A percentile compares a stretch with the other conserved stretches of the same genome.
Conservation (phyloP, 176 grass and related monocot species). For the Stipa capillata region DNA sequence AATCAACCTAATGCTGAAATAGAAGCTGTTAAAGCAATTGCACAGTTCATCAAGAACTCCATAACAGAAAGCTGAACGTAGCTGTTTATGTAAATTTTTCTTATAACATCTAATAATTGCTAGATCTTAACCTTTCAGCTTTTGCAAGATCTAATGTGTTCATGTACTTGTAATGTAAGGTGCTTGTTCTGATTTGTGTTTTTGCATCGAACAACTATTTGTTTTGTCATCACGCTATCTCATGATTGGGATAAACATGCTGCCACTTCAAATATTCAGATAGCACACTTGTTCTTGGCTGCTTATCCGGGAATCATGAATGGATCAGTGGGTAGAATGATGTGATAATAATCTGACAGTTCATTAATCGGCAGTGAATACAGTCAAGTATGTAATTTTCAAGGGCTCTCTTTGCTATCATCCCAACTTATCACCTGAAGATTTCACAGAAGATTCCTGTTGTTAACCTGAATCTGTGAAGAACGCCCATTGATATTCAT, state of each 20-base stretch:
- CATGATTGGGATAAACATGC: neutral
- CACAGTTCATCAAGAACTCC: slow-evolving; percentile 45
- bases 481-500: neutral
- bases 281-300: neutral
- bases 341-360: neutral
- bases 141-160: slow-evolving; percentile 3
- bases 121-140: neutral
- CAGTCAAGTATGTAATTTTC: neutral
- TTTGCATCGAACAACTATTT: neutral
- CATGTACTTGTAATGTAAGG: neutral
- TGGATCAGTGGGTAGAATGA: neutral
- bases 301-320: neutral
- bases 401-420: neutral
- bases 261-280: neutral
- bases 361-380: neutral
- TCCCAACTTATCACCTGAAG: neutral
- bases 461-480: neutral
- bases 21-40: slow-evolving; percentile 52
- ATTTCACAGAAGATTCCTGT: neutral
- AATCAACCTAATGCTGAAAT: slow-evolving; percentile 55
- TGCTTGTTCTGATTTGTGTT: neutral
- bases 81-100: neutral
- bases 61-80: slow-evolving; percentile 7
- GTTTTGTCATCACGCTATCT: neutral
- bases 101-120: neutral